Conservation (phyloP, 345 rosid species). For the Brassica cretica region DNA sequence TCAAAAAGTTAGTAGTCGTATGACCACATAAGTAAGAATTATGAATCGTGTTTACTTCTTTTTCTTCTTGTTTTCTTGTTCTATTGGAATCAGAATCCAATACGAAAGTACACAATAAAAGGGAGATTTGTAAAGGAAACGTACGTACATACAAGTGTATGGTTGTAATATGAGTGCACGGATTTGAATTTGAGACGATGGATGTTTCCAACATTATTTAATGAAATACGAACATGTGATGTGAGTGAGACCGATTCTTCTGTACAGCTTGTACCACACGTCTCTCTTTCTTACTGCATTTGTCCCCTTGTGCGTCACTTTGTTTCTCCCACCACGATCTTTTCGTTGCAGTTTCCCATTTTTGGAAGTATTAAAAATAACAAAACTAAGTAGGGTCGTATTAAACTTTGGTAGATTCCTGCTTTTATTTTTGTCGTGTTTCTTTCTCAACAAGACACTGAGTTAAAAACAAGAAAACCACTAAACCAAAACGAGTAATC, state of each 20-base stretch:
- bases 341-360: constrained; percentile 18
- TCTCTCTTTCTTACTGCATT: constrained; percentile 15
- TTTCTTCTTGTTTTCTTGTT: background rate
- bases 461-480: background rate
- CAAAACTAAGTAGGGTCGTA: constrained; percentile 28
- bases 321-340: constrained; percentile 30
- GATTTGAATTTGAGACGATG: constrained; percentile 12
- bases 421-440: background rate
- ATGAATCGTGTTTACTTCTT: background rate
- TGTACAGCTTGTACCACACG: constrained; percentile 35
- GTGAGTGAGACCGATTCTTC: constrained; percentile 17
- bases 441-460: background rate
- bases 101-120: constrained; percentile 11
- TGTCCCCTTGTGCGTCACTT: constrained; percentile 22
- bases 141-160: background rate
- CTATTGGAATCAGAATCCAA: constrained; percentile 21
- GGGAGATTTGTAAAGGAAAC: background rate
- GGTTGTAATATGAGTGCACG: background rate
- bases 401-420: constrained; percentile 11
- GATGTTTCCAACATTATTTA: constrained; percentile 10
- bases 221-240: constrained; percentile 34
- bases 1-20: background rate
- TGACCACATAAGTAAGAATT: background rate
- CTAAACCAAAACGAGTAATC: constrained; percentile 11
- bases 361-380: constrained; percentile 33